Percentiles rank a stretch among this genome's conserved stretches.
phyloP scores from a whole-genome alignment of 2,329 filamentous ascomycete species.

The Sporothrix curviconia region DNA sequence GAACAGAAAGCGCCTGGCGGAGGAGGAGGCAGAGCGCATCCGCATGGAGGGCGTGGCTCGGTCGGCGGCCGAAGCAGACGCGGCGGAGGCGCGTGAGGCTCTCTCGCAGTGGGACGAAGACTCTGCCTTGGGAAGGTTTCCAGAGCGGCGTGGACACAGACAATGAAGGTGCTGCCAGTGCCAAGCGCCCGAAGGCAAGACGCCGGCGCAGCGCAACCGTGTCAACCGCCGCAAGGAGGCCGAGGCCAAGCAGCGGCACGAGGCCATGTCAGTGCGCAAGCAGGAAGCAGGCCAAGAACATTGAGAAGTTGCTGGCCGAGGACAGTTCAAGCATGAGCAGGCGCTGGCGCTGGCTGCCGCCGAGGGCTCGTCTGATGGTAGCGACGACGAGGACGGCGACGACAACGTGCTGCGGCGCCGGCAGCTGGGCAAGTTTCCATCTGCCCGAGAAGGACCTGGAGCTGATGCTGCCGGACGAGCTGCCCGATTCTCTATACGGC shows the following conservation, averaged over 20 bases:
- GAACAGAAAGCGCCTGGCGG: slow-evolving; percentile 68
- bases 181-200: slow-evolving; percentile 80
- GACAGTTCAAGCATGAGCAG: slow-evolving; percentile 51
- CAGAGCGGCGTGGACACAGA: slow-evolving; percentile 72
- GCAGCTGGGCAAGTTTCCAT: slow-evolving; percentile 65
- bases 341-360: slow-evolving; percentile 37
- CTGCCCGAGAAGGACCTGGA: slow-evolving; percentile 76
- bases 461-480: slow-evolving; percentile 73
- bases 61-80: slow-evolving; percentile 68
- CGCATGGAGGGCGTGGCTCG: slow-evolving; percentile 60
- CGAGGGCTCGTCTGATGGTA: slow-evolving; percentile 36
- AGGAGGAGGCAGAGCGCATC: slow-evolving; percentile 59
- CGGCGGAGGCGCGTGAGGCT: slow-evolving; percentile 59
- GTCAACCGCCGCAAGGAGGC: slow-evolving; percentile 83
- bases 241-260: slow-evolving; percentile 68
- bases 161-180: slow-evolving; percentile 31
- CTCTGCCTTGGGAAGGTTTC: slow-evolving; percentile 82
- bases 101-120: slow-evolving; percentile 75
- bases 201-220: slow-evolving; percentile 77
- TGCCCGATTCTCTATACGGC: slow-evolving; percentile 72
- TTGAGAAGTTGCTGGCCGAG: slow-evolving; percentile 66
- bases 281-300: slow-evolving; percentile 63
- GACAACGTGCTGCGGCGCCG: slow-evolving; percentile 61
- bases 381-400: slow-evolving; percentile 48
- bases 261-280: slow-evolving; percentile 65